Conservation (phyloP, 108 stramenopile species). For the Asterionellopsis glacialis region DNA sequence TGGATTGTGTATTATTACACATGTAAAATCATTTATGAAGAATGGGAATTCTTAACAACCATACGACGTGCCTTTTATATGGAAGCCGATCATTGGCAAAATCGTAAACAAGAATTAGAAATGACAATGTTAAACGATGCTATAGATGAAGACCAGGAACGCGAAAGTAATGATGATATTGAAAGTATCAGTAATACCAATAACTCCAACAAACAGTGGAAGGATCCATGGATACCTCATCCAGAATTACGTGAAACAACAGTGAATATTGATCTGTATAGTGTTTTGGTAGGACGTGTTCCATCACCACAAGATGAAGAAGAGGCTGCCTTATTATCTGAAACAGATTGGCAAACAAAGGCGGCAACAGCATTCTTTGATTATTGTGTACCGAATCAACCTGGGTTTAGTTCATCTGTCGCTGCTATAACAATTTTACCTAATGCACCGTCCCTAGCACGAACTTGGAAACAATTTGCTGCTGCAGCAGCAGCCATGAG, state of each 20-base stretch:
- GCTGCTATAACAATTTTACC: constrained; percentile 87
- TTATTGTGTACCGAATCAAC: constrained; percentile 81
- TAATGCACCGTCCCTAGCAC: constrained; percentile 52
- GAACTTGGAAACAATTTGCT: constrained; percentile 83
- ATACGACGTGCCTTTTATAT: constrained; percentile 79
- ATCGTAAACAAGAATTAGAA: constrained; percentile 55
- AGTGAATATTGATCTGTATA: constrained; percentile 76
- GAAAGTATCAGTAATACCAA: neutral
- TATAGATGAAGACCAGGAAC: constrained; percentile 9
- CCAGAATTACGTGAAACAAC: constrained; percentile 78
- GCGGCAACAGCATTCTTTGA: constrained; percentile 78
- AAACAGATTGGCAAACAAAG: constrained; percentile 74
- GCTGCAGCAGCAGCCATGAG: constrained; percentile 59
- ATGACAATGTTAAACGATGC: constrained; percentile 36
- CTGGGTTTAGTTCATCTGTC: constrained; percentile 76
- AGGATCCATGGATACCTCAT: constrained; percentile 16
- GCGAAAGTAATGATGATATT: neutral
- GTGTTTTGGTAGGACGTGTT: constrained; percentile 73
- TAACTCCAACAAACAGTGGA: neutral
- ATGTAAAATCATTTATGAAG: constrained; percentile 37
- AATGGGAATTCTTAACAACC: constrained; percentile 72
- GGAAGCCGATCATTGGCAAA: constrained; percentile 71
- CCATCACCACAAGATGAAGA: constrained; percentile 58
- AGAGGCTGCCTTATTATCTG: constrained; percentile 29
- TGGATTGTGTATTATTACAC: constrained; percentile 63